Conservation (phyloP, 2,329 filamentous ascomycete genomes). For the Epichloe sibirici region DNA sequence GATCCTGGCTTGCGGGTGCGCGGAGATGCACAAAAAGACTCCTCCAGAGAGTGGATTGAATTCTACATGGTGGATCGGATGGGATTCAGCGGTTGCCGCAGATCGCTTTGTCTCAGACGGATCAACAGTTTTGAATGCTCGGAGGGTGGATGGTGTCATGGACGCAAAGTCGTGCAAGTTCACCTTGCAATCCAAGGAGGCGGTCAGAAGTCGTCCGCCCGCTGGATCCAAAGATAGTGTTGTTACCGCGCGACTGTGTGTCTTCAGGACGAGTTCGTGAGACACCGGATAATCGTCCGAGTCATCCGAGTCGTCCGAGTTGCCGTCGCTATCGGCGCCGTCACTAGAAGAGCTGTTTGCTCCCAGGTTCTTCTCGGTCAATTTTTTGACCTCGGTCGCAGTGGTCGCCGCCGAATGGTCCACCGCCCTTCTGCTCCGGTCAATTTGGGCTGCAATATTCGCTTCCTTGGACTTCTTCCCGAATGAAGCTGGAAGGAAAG, state of each 20-base stretch:
- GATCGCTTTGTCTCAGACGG: slow-evolving; percentile 64
- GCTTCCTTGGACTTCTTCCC: slow-evolving; percentile 67
- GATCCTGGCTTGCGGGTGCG: slow-evolving; percentile 81
- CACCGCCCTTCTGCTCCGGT: slow-evolving; percentile 55
- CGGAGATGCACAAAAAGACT: slow-evolving; percentile 75
- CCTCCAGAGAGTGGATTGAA: slow-evolving; percentile 76
- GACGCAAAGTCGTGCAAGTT: slow-evolving; percentile 93
- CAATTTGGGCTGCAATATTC: slow-evolving; percentile 69
- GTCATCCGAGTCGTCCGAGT: slow-evolving; percentile 43
- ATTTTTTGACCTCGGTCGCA: slow-evolving; percentile 6
- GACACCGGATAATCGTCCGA: slow-evolving; percentile 86
- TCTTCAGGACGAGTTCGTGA: slow-evolving; percentile 85
- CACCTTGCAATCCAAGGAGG: slow-evolving; percentile 78
- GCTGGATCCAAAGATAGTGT: slow-evolving; percentile 74
- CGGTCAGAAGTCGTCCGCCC: slow-evolving; percentile 76
- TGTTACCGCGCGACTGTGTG: slow-evolving; percentile 80
- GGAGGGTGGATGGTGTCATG: slow-evolving; percentile 88
- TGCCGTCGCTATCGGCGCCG: slow-evolving; percentile 14
- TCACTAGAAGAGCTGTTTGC: slow-evolving; percentile 7
- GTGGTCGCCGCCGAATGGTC: slow-evolving; percentile 1
- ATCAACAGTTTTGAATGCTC: slow-evolving; percentile 86
- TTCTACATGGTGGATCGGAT: slow-evolving; percentile 73
- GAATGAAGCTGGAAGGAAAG: slow-evolving; percentile 72
- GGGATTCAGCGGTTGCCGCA: slow-evolving; percentile 62
- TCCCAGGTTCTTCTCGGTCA: slow-evolving; percentile 6